Evolutionary conservation across 2,329 filamentous ascomycete genomes (phyloP), one percentile per base, ranked within the genome.

Genomic region (Microcyclospora pomicola): DNA sequence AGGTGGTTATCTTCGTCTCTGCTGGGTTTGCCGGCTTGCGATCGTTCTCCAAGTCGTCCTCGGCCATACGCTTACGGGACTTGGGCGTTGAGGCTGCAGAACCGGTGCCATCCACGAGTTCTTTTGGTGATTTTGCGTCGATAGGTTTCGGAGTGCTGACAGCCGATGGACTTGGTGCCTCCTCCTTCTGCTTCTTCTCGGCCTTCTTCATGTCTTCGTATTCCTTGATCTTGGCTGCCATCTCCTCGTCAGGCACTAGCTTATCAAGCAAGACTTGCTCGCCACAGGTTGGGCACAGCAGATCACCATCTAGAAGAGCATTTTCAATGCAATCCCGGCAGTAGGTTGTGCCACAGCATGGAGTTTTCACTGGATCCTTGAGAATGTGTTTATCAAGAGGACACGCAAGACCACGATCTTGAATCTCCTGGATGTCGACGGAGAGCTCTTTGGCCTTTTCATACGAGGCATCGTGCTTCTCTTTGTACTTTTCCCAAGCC

Each of bases 321-420:
- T 94, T 94, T 61, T 91, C 92, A 66, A 98, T 95, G 80, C 91
- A 98, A 62, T 95, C 86, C 75, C 91, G 91, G 73, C 91, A 98
- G 72, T 93, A 98, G 59, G 87, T 95, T 74, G 82, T 92, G 67
- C 82, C 76, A 72, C 91, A 98, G 75, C 91, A 98, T 50, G 91
- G 88, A 58, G 91, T 96, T 75, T 94, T 93, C 73, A 92, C 91
- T 73, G 91, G 88, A 62, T 95, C 85, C 77, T 92, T 80, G 67
- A 96, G 95, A 74, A 94, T 80, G 64, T 84, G 87, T 67, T 92
- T 92, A 77, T 96, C 91, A 71, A 96, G 82, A 49, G 86, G 74
- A 70, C 91, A 98, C 63, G 91, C 81, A 58, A 98, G 69, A 49
- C 88, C 88, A 54, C 75, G 80, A 61, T 91, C 82, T 64, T 85